Conservation (phyloP, 2,329 filamentous ascomycete species). For the Verticillium nonalfalfae region DNA sequence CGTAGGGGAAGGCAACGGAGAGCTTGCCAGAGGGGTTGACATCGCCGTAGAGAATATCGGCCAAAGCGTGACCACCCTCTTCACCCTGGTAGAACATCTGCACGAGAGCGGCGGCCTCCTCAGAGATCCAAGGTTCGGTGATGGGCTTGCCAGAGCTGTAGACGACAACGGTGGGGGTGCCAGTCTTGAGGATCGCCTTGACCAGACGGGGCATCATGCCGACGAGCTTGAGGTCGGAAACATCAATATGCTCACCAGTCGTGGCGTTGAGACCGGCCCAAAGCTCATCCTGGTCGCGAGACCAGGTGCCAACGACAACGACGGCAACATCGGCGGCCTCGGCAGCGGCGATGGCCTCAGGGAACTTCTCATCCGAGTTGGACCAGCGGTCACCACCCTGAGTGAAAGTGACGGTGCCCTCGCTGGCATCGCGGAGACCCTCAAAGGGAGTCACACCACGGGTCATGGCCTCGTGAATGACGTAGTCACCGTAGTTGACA, state of each 20-base stretch:
- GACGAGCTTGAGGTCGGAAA: slow-evolving; percentile 56
- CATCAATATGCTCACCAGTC: slow-evolving; percentile 68
- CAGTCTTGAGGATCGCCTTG: slow-evolving; percentile 59
- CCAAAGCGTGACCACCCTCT: slow-evolving; percentile 59
- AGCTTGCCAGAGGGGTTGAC: slow-evolving; percentile 62
- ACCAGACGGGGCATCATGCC: slow-evolving; percentile 64
- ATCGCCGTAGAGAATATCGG: slow-evolving; percentile 59
- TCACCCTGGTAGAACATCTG: slow-evolving; percentile 73
- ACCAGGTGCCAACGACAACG: slow-evolving; percentile 71
- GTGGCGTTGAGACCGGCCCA: slow-evolving; percentile 68
- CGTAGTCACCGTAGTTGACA: slow-evolving; percentile 72
- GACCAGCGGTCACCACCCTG: slow-evolving; percentile 71
- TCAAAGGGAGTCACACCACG: slow-evolving; percentile 64
- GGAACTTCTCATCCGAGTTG: slow-evolving; percentile 59
- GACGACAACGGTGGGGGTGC: slow-evolving; percentile 61
- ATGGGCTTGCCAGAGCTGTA: slow-evolving; percentile 66
- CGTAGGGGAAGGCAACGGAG: slow-evolving; percentile 59
- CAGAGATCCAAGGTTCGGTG: slow-evolving; percentile 66
- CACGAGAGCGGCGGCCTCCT: slow-evolving; percentile 56
- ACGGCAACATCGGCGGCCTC: slow-evolving; percentile 64
- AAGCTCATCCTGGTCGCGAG: slow-evolving; percentile 64
- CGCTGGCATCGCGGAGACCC: slow-evolving; percentile 56
- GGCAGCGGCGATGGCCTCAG: slow-evolving; percentile 59
- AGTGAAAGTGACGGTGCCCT: slow-evolving; percentile 57
- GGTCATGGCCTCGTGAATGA: slow-evolving; percentile 57